Base-by-base conservation (phyloP, 306 rosid species). In the Acacia melanoxylon region DNA sequence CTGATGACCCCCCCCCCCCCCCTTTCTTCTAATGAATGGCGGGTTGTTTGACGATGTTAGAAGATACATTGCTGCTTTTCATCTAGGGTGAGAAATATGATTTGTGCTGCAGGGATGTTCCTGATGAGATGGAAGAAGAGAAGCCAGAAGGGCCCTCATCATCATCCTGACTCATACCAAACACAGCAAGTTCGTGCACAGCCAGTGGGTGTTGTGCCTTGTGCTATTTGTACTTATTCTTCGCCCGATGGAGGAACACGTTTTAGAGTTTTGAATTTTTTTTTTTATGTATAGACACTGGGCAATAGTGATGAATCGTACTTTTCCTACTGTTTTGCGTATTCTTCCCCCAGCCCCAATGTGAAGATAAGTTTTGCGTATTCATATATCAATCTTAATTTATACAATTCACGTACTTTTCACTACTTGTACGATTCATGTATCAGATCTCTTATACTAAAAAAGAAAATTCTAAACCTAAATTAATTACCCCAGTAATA, bases 61-160 rank as follows among this genome's bases (percentile, higher is more conserved):
- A 19, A 16, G 41, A 62, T 63, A 77, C 29, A 8, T 11, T 62
- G n/a, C 45, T 44, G 20, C 37, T 13, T 72, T 62, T 83, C 66
- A 35, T 83, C 58, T 67, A 82, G 6, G 41, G 66, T 27, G 61
- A 46, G 80, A 45, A 76, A 74, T 77, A 66, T 67, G 41, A 69
- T 71, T 70, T 20, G 24, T 74, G 56, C 40, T 33, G 48, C 89
- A 90, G 91, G 87, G 91, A 87, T 75, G 86, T 59, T 41, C 81
- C 59, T 11, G 87, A 89, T 71, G 91, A 88, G 56, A 88, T 92
- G 94, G 91, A 90, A 49, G 93, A 90, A 78, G 94, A 89, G 54
- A 86, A 88, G 76, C 70, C 78, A 17, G 70, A 71, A 25, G 78
- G 56, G 86, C 88, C 73, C 45, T 84, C 86, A 15, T 70, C 80